Conservation (phyloP, 805 yeast genomes). For the Candida odintsovae region DNA sequence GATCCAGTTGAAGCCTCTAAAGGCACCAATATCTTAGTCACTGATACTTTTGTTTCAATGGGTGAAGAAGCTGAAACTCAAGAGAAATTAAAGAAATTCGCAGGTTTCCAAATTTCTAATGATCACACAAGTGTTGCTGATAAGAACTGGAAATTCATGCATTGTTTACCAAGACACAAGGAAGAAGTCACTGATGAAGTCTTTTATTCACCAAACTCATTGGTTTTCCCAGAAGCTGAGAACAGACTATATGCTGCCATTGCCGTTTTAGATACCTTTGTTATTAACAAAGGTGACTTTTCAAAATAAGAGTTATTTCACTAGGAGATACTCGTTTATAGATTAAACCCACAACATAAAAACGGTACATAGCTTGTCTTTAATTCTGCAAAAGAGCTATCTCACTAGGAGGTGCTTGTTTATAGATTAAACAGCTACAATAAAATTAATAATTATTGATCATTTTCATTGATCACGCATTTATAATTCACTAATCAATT, state of each 20-base stretch:
- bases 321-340: neutral
- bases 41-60: conserved; percentile 98
- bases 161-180: conserved; percentile 91
- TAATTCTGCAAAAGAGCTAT: neutral
- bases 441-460: neutral
- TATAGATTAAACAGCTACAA: neutral
- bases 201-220: conserved; percentile 74
- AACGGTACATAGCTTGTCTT: neutral
- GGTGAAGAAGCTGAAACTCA: conserved; percentile 85
- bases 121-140: conserved; percentile 55
- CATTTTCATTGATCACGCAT: neutral
- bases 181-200: conserved; percentile 95
- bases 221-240: conserved; percentile 95
- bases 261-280: conserved; percentile 87
- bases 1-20: conserved; percentile 73
- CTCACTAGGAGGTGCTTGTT: neutral
- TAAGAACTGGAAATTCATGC: conserved; percentile 90
- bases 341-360: neutral
- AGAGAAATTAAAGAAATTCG: conserved; percentile 70
- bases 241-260: conserved; percentile 95
- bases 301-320: conserved; percentile 7
- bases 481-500: neutral
- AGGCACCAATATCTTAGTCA: conserved; percentile 77
- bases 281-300: conserved; percentile 72
- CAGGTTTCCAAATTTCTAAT: conserved; percentile 77